phyloP scores from a whole-genome alignment of 257 asterid genomes.

The Petunia axillaris region DNA sequence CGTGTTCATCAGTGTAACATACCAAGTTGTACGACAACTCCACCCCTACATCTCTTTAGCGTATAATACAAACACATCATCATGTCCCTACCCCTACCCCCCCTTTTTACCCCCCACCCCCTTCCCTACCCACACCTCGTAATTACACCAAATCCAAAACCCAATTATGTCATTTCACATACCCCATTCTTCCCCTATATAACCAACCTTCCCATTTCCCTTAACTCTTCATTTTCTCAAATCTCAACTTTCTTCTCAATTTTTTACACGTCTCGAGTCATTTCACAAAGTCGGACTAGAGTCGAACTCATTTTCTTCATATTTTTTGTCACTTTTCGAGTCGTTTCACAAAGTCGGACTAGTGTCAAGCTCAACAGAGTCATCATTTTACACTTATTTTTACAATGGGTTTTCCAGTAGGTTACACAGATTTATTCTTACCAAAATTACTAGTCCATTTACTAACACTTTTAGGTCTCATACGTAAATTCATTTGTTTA shows the following conservation, averaged over 20 bases:
- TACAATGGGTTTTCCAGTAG: constrained; percentile 89
- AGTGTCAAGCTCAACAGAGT: too few relatives aligned
- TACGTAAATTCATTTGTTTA: constrained; percentile 47
- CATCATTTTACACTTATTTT: too few relatives aligned
- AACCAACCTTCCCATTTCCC: constrained; percentile 19
- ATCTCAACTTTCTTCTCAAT: background rate
- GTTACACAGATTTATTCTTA: constrained; percentile 67
- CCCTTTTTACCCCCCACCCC: background rate
- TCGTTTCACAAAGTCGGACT: background rate
- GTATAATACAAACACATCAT: constrained; percentile 39
- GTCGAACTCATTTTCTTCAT: constrained; percentile 29
- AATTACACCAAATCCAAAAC: background rate
- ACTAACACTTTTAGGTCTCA: constrained; percentile 55
- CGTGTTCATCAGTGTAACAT: constrained; percentile 15
- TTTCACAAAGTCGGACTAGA: constrained; percentile 61
- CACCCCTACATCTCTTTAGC: constrained; percentile 25
- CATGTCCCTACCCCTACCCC: constrained; percentile 27
- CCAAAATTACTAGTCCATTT: constrained; percentile 67
- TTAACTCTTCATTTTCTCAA: constrained; percentile 24
- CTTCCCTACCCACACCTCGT: background rate
- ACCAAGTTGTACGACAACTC: constrained; percentile 38
- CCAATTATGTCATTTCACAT: constrained; percentile 45
- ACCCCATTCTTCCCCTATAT: constrained; percentile 35
- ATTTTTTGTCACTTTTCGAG: too few relatives aligned
- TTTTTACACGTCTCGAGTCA: constrained; percentile 35